Base-by-base conservation (phyloP, 1,284 basidiomycete species). In the Ganoderma multipileum region DNA sequence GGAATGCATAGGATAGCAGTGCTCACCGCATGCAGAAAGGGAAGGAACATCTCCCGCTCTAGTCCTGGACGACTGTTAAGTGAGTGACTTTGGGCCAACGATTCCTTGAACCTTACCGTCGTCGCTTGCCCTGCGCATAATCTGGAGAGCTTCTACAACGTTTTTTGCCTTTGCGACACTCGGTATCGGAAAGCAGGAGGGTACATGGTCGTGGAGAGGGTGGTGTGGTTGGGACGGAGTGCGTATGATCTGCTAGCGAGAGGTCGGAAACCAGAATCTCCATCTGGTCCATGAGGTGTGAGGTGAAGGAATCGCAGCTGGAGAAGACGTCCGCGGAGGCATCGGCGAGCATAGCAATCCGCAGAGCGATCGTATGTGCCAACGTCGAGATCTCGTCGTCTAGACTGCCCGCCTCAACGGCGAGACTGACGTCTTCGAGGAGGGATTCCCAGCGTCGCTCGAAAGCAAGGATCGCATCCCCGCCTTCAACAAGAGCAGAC, bases 381-480 rank as follows among this genome's bases (percentile, higher is more conserved):
- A 75, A 38, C 0, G 42, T 1, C 0, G 42, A 0, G 0, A 50
- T 62, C 0, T 67, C 63, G 5, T 7, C 6, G 28, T 73, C 68
- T 0, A 69, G 23, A 2, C 0, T 7, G 16, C 2, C 2, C 2
- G 41, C 14, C 7, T 61, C 20, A 11, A 69, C 1, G 8, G 72
- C 71, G 2, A 18, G 0, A 12, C 74, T 66, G 57, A 76, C 9
- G 14, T 75, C 76, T 4, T 52, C 36, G 1, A 69, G 4, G 0
- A 76, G 38, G 0, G 11, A 12, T 4, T 58, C 58, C 71, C 69
- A 76, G 2, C 36, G 36, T 0, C 9, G 0, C 0, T 71, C 55
- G 64, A 78, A 79, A 2, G 50, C 23, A 0, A 26, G 20, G 2
- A 78, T 1, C 0, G 76, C 71, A 12, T 58, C 55, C 0, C 41